These are phyloP conservation scores for Kodamaea anthophila DNA, from an alignment of 1,139 yeast genomes.

Conservation along the genomic window DNA sequence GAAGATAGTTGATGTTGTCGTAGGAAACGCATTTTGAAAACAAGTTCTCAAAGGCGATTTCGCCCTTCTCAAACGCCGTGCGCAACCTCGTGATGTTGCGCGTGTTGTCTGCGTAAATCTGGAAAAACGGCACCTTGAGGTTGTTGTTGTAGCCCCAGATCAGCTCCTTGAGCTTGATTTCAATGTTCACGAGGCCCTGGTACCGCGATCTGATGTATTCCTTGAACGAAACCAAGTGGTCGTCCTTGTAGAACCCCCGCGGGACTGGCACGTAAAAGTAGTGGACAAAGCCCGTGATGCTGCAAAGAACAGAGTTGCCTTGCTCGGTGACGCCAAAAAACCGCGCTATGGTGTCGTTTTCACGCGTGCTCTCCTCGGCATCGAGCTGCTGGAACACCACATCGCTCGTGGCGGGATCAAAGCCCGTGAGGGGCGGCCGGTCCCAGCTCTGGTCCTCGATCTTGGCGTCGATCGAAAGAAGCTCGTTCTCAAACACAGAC, in stretches of 20 bases:
- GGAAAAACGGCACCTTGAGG: conserved; percentile 71
- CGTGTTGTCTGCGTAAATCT: conserved; percentile 62
- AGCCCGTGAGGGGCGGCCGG: conserved; percentile 46
- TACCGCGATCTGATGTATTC: conserved; percentile 45
- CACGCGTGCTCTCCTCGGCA: conserved; percentile 68
- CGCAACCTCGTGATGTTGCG: conserved; percentile 62
- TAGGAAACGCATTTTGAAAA: conserved; percentile 65
- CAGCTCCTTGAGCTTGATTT: conserved; percentile 67
- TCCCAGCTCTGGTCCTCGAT: conserved; percentile 56
- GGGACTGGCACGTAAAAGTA: conserved; percentile 94
- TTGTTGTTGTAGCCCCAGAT: conserved; percentile 92
- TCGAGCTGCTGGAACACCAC: conserved; percentile 87
- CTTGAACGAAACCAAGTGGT: conserved; percentile 44
- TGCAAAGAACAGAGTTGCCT: conserved; percentile 86
- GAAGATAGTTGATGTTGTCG: conserved; percentile 81
- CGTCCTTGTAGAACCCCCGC: conserved; percentile 56
- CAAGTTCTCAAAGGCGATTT: conserved; percentile 55
- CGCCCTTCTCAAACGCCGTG: conserved; percentile 79
- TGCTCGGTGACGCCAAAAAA: conserved; percentile 88
- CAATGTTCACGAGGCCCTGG: conserved; percentile 57
- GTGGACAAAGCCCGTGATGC: conserved; percentile 82
- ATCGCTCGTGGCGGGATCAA: conserved; percentile 44
- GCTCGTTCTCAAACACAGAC: conserved; percentile 60
- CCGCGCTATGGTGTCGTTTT: conserved; percentile 61
- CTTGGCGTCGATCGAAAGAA: conserved; percentile 44